These are phyloP conservation scores for Tricholomella constricta DNA, from an alignment of 768 basidiomycete species.

Conservation along the genomic window DNA sequence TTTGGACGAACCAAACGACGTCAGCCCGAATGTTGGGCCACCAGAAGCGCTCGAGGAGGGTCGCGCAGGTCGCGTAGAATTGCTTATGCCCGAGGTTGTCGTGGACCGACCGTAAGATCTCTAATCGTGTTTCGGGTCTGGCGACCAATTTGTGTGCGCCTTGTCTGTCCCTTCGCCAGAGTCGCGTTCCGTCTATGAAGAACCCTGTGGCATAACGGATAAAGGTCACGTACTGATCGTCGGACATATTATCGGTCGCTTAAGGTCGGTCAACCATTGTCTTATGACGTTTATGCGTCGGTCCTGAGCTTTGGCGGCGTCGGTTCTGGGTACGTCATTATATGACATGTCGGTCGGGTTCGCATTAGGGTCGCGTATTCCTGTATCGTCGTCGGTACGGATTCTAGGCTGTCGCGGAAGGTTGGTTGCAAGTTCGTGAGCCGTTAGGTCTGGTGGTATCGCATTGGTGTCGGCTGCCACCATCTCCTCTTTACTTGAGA, in stretches of 20 bases:
- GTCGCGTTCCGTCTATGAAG: background rate
- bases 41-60: constrained; percentile 24
- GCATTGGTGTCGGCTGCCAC: background rate
- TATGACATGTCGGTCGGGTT: too few species aligned
- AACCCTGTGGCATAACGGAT: background rate
- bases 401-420: too few species aligned
- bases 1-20: constrained; percentile 31
- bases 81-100: constrained; percentile 25
- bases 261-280: too few species aligned
- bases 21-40: too few species aligned
- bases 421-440: background rate
- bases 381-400: too few species aligned
- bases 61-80: too few species aligned
- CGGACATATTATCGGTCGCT: too few species aligned
- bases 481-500: too few species aligned
- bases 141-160: background rate
- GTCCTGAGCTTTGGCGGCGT: too few species aligned
- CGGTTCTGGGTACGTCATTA: too few species aligned
- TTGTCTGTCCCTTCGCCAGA: background rate
- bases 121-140: background rate
- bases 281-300: too few species aligned
- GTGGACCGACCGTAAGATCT: background rate
- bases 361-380: too few species aligned
- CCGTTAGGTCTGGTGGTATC: background rate
- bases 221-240: background rate